Base-by-base conservation (phyloP, 2,329 filamentous ascomycete species). In the Herpotrichia juniperi region DNA sequence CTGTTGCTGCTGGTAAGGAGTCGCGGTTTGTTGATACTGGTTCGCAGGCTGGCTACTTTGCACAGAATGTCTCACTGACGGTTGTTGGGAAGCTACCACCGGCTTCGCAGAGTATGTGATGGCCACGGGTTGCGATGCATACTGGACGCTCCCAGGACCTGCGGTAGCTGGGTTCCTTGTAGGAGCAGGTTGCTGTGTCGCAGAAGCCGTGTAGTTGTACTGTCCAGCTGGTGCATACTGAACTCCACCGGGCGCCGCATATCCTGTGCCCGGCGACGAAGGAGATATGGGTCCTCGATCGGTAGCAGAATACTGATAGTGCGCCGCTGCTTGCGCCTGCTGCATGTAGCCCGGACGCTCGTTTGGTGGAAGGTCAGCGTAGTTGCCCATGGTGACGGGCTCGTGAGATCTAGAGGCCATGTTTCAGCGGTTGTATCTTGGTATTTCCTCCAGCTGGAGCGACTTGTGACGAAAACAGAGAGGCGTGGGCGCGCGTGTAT, bases 91-190 rank as follows among this genome's bases (percentile, higher is more conserved):
- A 49, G 57, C 25, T 32, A 51, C 63, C 21, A 75, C 65, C 14
- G 74, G 75, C 51, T 72, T 74, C 26, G 75, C 60, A n/a, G 68
- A 78, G 59, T 77, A 79, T 8, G 69, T 76, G 49, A 79, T 70
- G 28, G 73, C 72, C 8, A 72, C 64, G 2, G 77, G 74, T 17
- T 71, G 52, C 17, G 64, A 64, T 11, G 76, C 74, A 62, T 80
- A 80, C 54, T 77, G 71, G 54, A 69, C 71, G 42, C 55, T 49
- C 21, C 60, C 56, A 25, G 26, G n/a, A 17, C 46, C 49, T 25
- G 59, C 44, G 2, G 31, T 19, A 32, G 17, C 21, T 35, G 62
- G 58, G 19, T 61, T 65, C 34, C 68, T 55, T 16, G 58, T 50
- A 6, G 61, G 62, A 11, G 57, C 63, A 32, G 49, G 47, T 24